These are phyloP conservation scores for Macrolepiota albuminosa DNA, from an alignment of 768 basidiomycete species.

Conservation along the genomic window DNA sequence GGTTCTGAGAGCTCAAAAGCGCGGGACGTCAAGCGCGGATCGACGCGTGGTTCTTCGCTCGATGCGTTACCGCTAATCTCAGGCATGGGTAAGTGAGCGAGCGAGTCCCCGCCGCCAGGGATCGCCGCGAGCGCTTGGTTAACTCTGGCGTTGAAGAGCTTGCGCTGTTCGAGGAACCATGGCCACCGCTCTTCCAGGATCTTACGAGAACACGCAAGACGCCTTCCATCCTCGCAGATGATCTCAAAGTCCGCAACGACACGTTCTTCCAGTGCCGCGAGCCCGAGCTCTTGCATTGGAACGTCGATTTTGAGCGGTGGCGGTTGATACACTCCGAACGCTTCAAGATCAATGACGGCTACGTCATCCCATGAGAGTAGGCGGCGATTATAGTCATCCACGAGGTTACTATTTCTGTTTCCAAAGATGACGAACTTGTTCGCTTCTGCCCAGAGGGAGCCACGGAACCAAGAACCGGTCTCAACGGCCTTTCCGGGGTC, in stretches of 20 bases:
- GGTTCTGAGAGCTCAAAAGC: conserved; percentile 81
- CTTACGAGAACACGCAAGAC: conserved; percentile 75
- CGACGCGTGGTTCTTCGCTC: conserved; percentile 50
- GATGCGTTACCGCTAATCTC: conserved; percentile 50
- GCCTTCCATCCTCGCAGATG: conserved; percentile 85
- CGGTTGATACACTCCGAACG: conserved; percentile 93
- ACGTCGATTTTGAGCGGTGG: conserved; percentile 62
- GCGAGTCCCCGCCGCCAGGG: conserved; percentile 37
- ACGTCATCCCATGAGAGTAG: conserved; percentile 91
- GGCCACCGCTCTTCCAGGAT: conserved; percentile 91
- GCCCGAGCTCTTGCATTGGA: conserved; percentile 78
- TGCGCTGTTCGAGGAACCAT: conserved; percentile 82
- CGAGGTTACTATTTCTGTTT: conserved; percentile 80
- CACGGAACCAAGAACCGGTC: conserved; percentile 92
- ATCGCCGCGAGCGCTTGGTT: conserved; percentile 50
- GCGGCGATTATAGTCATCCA: conserved; percentile 90
- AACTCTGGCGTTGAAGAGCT: conserved; percentile 54
- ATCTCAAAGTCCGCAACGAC: conserved; percentile 89
- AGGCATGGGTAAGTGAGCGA: conserved; percentile 60
- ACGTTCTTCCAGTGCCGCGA: conserved; percentile 77
- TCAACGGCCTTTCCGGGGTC: conserved; percentile 84
- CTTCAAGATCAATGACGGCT: conserved; percentile 86
- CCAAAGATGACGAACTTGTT: conserved; percentile 92
- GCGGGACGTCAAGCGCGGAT: conserved; percentile 79
- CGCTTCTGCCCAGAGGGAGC: conserved; percentile 78